Percentiles rank a stretch among this genome's conserved stretches.
Evolutionary conservation across 2,329 filamentous ascomycete genomes (phyloP).

Genomic region (Xenoacremonium recifei): DNA sequence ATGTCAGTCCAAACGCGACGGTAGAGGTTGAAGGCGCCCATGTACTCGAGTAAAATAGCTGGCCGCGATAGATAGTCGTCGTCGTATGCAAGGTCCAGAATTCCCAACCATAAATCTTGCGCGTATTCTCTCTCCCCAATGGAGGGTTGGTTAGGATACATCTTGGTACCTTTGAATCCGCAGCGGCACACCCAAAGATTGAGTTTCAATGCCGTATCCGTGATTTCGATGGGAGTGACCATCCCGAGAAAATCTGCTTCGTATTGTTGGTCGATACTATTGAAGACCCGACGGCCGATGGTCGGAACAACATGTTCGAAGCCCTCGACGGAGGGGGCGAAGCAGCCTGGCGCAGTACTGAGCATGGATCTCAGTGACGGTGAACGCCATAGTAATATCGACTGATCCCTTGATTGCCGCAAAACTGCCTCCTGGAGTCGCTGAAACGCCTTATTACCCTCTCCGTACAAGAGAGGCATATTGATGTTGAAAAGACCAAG

Average conservation of each 20-base stretch:
- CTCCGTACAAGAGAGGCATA: slow-evolving; percentile 29
- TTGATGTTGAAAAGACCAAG: slow-evolving; percentile 29
- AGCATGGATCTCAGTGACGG: neutral
- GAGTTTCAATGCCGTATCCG: slow-evolving; percentile 16
- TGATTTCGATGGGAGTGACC: slow-evolving; percentile 17
- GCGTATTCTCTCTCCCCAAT: neutral
- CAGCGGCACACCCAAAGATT: slow-evolving; percentile 21
- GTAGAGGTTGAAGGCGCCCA: slow-evolving; percentile 14
- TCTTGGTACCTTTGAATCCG: slow-evolving; percentile 2
- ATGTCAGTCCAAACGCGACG: slow-evolving; percentile 16
- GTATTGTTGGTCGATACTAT: slow-evolving; percentile 11
- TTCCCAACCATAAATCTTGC: slow-evolving; percentile 15
- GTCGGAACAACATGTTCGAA: slow-evolving; percentile 16
- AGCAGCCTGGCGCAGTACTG: slow-evolving; percentile 12
- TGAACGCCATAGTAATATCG: slow-evolving; percentile 18
- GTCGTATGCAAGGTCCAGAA: slow-evolving; percentile 20
- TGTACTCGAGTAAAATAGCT: slow-evolving; percentile 18
- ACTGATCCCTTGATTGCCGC: slow-evolving; percentile 22
- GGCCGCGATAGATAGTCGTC: slow-evolving; percentile 20
- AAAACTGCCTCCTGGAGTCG: slow-evolving; percentile 24
- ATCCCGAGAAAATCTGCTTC: slow-evolving; percentile 17
- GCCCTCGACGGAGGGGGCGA: slow-evolving; percentile 9
- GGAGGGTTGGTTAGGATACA: neutral
- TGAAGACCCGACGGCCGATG: slow-evolving; percentile 17
- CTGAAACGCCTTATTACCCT: slow-evolving; percentile 24